Evolutionary conservation across 352 stramenopile genomes (phyloP).

Genomic region (Pythium chondricola): DNA sequence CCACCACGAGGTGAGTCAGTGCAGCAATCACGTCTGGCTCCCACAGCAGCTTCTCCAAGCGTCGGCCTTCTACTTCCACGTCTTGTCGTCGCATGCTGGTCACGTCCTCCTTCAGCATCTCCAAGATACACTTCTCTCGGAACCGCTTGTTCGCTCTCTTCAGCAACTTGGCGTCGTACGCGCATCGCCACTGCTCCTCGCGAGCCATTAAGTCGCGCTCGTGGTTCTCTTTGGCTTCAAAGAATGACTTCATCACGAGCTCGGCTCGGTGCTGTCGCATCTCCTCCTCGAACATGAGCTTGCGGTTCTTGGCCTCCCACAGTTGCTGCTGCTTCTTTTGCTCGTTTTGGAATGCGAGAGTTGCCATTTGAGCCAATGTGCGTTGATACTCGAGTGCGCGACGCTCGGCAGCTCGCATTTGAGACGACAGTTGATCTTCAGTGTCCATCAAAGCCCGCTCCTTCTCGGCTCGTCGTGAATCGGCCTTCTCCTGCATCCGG

Average conservation of each 20-base stretch:
- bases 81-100: slow-evolving; percentile 36
- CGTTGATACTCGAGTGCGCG: slow-evolving; percentile 28
- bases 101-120: slow-evolving; percentile 63
- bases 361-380: slow-evolving; percentile 37
- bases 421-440: slow-evolving; percentile 33
- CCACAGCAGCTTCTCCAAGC: slow-evolving; percentile 49
- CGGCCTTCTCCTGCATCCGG: slow-evolving; percentile 24
- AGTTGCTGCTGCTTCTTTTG: slow-evolving; percentile 29
- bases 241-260: slow-evolving; percentile 21
- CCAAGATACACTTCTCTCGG: slow-evolving; percentile 28
- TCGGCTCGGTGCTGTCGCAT: slow-evolving; percentile 35
- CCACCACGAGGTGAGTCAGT: slow-evolving; percentile 20
- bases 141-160: slow-evolving; percentile 26
- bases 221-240: slow-evolving; percentile 30
- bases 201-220: slow-evolving; percentile 41
- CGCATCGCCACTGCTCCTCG: slow-evolving; percentile 25
- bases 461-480: slow-evolving; percentile 22
- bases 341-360: slow-evolving; percentile 26
- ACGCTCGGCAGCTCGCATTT: slow-evolving; percentile 2
- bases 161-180: slow-evolving; percentile 7
- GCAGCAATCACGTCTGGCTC: slow-evolving; percentile 25
- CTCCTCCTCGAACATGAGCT: slow-evolving; percentile 65
- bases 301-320: slow-evolving; percentile 42
- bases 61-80: slow-evolving; percentile 39
- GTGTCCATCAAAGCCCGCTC: slow-evolving; percentile 31